Base-by-base conservation (phyloP, 202 grass and related monocot species). In the Musa balbisiana region DNA sequence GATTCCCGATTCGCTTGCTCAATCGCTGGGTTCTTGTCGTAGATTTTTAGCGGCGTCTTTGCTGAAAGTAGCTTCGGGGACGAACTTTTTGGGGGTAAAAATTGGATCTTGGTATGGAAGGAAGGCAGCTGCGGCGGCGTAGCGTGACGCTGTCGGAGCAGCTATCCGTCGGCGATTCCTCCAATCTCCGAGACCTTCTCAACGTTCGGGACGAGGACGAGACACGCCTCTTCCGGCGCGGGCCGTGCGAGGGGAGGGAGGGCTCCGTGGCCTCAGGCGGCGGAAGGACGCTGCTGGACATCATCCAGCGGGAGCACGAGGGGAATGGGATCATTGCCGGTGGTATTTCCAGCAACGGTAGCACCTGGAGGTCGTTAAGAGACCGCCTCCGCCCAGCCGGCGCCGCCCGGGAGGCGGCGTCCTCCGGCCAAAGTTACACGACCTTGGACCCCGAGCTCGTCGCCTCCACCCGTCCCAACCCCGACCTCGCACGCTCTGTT, bases 111-210 rank as follows among this genome's bases (percentile, higher is more conserved):
- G 33, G 27, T 19, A 71, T 71, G 49, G 69, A 71, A 11, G 19
- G 69, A 16, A 16, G 69, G 9, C 33, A 51, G 49, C 33, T 71
- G n/a, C 69, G 69, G 8, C 69, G 33, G 33, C 33, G 69, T 17
- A 51, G 69, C 49, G 69, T 71, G 69, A 71, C 69, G 49, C 69
- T 71, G 49, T 71, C 69, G 33, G 69, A 71, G n/a, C 29, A 52
- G 15, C 21, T 71, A 9, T 71, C 49, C 9, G 19, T 52, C 17
- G 16, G 8, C 2, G 69, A 23, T 52, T 71, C 69, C 9, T 20
- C 49, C 19, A 71, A 8, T 51, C 69, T 71, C 17, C 12, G 43
- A 3, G 69, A 71, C 17, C 33, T 71, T 3, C 49, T 71, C 8
- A 71, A 71, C 8, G 12, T 71, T 2, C 69, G 69, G 22, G 63